Percentiles rank a stretch among this genome's conserved stretches.
Conservation (phyloP, 2,329 filamentous ascomycete species). For the Sordariomycetes sp. region DNA sequence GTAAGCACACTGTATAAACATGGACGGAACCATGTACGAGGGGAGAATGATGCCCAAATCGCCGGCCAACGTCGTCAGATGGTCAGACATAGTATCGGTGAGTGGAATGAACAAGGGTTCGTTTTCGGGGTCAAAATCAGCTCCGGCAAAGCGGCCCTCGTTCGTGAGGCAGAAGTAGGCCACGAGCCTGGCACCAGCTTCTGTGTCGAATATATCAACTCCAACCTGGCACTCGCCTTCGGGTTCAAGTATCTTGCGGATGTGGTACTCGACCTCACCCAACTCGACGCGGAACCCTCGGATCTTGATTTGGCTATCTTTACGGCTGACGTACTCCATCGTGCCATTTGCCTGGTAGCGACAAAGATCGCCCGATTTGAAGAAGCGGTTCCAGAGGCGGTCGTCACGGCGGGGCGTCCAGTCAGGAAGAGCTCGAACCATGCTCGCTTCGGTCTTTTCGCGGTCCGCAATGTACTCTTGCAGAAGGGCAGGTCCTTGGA, state of each 20-base stretch:
- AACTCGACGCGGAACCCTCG: constrained; percentile 31
- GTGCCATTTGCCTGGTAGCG: constrained; percentile 18
- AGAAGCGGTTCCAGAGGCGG: constrained; percentile 10
- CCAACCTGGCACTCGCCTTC: constrained; percentile 1
- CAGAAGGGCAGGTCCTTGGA: constrained; percentile 27
- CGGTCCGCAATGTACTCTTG: constrained; percentile 35
- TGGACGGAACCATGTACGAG: constrained; percentile 5
- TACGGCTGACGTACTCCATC: constrained; percentile 30
- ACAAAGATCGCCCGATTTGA: constrained; percentile 35
- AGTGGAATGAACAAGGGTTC: constrained; percentile 6
- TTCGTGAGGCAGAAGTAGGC: constrained; percentile 2
- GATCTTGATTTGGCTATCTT: constrained; percentile 5
- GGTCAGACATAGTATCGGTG: constrained; percentile 4
- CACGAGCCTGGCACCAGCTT: neutral
- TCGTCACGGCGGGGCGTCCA: constrained; percentile 4
- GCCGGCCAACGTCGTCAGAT: constrained; percentile 8
- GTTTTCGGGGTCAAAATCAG: no score
- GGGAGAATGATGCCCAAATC: constrained; percentile 5
- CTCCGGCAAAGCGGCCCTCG: neutral
- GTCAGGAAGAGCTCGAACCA: neutral
- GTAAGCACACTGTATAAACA: constrained; percentile 3
- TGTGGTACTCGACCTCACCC: constrained; percentile 8
- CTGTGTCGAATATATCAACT: neutral
- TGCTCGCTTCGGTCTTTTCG: constrained; percentile 13
- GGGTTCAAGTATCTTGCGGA: neutral